phyloP scores from a whole-genome alignment of 495 filamentous ascomycete genomes.

The Xylaria flabelliformis region DNA sequence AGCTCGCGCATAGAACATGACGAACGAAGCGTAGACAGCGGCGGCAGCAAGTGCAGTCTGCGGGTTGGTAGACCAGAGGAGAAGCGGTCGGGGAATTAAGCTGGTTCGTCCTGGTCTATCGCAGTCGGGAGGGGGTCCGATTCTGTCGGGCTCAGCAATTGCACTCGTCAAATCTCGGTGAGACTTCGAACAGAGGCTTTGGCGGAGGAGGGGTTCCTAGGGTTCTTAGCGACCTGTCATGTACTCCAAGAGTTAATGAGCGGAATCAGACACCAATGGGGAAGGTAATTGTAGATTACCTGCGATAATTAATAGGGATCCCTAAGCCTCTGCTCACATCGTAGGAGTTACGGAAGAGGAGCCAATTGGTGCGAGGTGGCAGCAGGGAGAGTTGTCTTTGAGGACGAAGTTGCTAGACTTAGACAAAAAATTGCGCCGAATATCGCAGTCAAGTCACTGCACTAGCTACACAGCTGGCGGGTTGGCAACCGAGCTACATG shows the following conservation, averaged over 20 bases:
- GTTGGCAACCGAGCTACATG: not conserved
- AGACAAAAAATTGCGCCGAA: slow-evolving; percentile 29
- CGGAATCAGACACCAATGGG: slow-evolving; percentile 26
- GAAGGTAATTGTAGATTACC: slow-evolving; percentile 27
- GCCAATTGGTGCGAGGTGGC: slow-evolving; percentile 29
- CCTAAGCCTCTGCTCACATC: slow-evolving; percentile 27
- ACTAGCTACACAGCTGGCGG: not conserved
- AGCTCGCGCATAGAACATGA: slow-evolving; percentile 24
- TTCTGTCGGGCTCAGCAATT: slow-evolving; percentile 2
- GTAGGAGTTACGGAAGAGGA: slow-evolving; percentile 26
- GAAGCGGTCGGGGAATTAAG: not conserved
- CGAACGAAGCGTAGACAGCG: slow-evolving; percentile 1
- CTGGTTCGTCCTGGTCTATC: not conserved
- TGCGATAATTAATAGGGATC: slow-evolving; percentile 31
- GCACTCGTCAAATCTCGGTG: slow-evolving; percentile 18
- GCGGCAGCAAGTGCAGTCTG: not conserved
- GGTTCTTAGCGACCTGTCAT: slow-evolving; percentile 23
- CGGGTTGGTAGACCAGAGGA: not conserved
- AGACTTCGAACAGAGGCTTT: slow-evolving; percentile 13
- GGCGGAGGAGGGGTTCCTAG: slow-evolving; percentile 22
- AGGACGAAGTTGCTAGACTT: slow-evolving; percentile 17
- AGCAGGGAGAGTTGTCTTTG: not conserved
- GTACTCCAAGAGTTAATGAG: slow-evolving; percentile 22
- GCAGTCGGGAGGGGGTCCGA: not conserved
- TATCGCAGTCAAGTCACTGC: slow-evolving; percentile 14